A percentile compares a stretch with the other conserved stretches of the same genome.
phyloP scores from a whole-genome alignment of 106 monocot species.

The Phalaenopsis equestris region DNA sequence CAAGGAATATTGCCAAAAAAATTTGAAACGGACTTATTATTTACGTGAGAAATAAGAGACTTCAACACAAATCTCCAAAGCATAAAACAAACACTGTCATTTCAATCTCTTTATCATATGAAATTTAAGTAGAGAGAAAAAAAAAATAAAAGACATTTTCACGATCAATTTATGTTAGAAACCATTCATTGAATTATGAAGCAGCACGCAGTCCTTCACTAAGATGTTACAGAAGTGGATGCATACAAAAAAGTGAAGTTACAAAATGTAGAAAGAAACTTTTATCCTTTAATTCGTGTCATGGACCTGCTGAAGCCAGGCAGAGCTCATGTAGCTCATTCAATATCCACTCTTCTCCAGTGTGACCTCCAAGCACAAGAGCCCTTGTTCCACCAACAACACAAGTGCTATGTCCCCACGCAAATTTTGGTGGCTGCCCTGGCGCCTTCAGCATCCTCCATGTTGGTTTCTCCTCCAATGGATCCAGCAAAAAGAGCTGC shows the following conservation, averaged over 20 bases:
- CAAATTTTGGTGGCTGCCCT: conserved; percentile 77
- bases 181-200: background rate
- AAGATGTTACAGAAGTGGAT: background rate
- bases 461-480: conserved; percentile 60
- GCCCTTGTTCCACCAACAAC: conserved; percentile 89
- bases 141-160: background rate
- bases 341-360: conserved; percentile 89
- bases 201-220: background rate
- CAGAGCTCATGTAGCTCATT: conserved; percentile 91
- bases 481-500: conserved; percentile 75
- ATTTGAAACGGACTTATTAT: too few relatives aligned
- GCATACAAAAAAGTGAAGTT: background rate
- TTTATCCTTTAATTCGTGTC: background rate
- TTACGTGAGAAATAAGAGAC: too few relatives aligned
- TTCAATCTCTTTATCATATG: too few relatives aligned
- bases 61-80: too few relatives aligned
- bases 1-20: too few relatives aligned
- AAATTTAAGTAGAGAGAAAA: background rate
- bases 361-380: conserved; percentile 76
- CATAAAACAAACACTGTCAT: too few relatives aligned
- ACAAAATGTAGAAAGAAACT: background rate
- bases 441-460: conserved; percentile 82
- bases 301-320: conserved; percentile 43
- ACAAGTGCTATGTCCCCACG: conserved; percentile 96
- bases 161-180: background rate